These are phyloP conservation scores for Pichia gijzeniarum DNA, from an alignment of 805 yeast species.

Conservation along the genomic window DNA sequence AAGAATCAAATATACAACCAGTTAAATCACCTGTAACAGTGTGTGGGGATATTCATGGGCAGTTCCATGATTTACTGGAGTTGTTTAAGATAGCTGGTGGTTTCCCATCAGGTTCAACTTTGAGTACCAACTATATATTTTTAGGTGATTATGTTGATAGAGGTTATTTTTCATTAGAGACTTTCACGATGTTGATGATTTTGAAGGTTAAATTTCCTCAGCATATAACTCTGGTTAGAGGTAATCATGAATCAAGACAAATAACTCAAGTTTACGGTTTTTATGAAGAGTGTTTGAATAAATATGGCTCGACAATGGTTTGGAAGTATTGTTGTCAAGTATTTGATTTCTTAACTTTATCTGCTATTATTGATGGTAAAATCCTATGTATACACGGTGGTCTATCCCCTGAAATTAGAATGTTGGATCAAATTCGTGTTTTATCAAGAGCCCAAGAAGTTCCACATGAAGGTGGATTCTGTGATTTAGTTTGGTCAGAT, in stretches of 20 bases:
- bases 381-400: conserved; percentile 97
- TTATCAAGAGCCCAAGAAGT: conserved; percentile 95
- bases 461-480: conserved; percentile 98
- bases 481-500: conserved; percentile 96
- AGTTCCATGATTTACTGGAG: conserved; percentile 89
- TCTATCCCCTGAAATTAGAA: conserved; percentile 90
- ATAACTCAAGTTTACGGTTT: conserved; percentile 99
- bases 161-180: conserved; percentile 93
- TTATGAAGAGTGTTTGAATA: conserved; percentile 90
- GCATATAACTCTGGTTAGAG: conserved; percentile 86
- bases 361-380: conserved; percentile 94
- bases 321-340: conserved; percentile 98
- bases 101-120: conserved; percentile 59
- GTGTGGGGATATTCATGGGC: conserved; percentile 98
- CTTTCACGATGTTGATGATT: conserved; percentile 90
- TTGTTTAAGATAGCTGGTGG: conserved; percentile 90
- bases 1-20: conserved; percentile 91
- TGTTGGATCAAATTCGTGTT: conserved; percentile 94
- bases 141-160: conserved; percentile 96
- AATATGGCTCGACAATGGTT: conserved; percentile 90
- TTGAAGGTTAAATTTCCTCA: conserved; percentile 64
- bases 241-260: conserved; percentile 96
- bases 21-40: conserved; percentile 91
- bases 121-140: conserved; percentile 60
- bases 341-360: conserved; percentile 86